phyloP scores from a whole-genome alignment of 2,329 filamentous ascomycete genomes.

The Bipolaris zeicola region DNA sequence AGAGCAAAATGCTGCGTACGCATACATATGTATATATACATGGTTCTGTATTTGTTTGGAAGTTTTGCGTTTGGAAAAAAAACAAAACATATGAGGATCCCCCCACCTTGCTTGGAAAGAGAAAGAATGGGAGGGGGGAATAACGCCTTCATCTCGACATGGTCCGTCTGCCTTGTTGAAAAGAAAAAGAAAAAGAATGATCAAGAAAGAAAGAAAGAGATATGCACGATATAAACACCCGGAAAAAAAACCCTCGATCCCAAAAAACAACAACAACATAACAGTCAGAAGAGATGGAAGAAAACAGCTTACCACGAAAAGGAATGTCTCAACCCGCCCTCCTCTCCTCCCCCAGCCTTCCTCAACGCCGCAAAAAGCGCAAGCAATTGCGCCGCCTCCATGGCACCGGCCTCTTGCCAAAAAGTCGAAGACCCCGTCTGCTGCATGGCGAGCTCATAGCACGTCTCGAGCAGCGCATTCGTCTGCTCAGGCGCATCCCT shows the following conservation, averaged over 20 bases:
- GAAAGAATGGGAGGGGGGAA: background rate
- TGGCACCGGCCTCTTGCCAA: conserved; percentile 42
- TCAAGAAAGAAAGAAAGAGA: background rate
- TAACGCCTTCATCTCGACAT: background rate
- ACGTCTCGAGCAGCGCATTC: conserved; percentile 42
- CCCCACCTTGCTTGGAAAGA: background rate
- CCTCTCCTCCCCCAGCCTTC: conserved; percentile 18
- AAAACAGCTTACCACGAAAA: conserved; percentile 38
- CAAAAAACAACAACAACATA: too few species aligned
- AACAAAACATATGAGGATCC: too few species aligned
- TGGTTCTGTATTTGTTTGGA: too few species aligned
- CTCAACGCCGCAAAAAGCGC: conserved; percentile 41
- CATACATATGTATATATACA: too few species aligned
- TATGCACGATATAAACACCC: too few species aligned
- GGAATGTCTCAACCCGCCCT: conserved; percentile 35
- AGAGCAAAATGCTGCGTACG: too few species aligned
- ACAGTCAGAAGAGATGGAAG: too few species aligned
- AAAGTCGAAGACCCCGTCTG: conserved; percentile 38
- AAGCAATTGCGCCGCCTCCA: conserved; percentile 42
- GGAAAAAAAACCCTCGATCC: too few species aligned
- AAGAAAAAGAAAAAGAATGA: background rate
- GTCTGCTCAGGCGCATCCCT: conserved; percentile 36
- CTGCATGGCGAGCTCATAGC: conserved; percentile 46
- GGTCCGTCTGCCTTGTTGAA: too few species aligned
- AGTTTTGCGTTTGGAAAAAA: too few species aligned